These are phyloP conservation scores for Aspergillus alliaceus DNA, from an alignment of 2,329 filamentous ascomycete species.

Conservation along the genomic window DNA sequence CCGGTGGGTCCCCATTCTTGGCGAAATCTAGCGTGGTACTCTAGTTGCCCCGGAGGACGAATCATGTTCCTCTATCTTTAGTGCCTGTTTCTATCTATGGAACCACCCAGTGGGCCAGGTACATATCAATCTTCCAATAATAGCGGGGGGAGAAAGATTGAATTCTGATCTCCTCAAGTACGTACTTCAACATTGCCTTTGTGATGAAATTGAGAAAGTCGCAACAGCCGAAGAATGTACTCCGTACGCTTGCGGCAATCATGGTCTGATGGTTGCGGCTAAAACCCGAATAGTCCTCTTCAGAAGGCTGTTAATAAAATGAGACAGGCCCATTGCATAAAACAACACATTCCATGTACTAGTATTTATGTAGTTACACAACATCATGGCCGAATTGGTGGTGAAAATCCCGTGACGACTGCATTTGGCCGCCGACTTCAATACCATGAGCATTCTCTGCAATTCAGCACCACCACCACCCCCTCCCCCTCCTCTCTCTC, in stretches of 20 bases:
- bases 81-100: constrained; percentile 16
- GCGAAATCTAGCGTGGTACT: not conserved
- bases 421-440: not conserved
- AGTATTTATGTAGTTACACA: not conserved
- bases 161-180: not conserved
- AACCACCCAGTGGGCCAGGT: constrained; percentile 9
- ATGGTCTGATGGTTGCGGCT: not conserved
- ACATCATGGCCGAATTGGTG: not conserved
- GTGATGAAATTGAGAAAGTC: not conserved
- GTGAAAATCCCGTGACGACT: not conserved
- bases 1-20: constrained; percentile 2
- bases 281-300: not conserved
- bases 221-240: not conserved
- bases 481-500: not conserved
- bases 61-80: not conserved
- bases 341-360: no score
- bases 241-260: not conserved
- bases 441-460: not conserved
- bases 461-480: not conserved
- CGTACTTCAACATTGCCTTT: not conserved
- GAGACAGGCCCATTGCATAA: not conserved
- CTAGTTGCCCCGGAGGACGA: not conserved
- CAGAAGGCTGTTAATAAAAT: not conserved
- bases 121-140: constrained; percentile 7
- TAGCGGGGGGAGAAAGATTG: not conserved